Conservation (phyloP, 108 stramenopile genomes). For the Bacterosira constricta region DNA sequence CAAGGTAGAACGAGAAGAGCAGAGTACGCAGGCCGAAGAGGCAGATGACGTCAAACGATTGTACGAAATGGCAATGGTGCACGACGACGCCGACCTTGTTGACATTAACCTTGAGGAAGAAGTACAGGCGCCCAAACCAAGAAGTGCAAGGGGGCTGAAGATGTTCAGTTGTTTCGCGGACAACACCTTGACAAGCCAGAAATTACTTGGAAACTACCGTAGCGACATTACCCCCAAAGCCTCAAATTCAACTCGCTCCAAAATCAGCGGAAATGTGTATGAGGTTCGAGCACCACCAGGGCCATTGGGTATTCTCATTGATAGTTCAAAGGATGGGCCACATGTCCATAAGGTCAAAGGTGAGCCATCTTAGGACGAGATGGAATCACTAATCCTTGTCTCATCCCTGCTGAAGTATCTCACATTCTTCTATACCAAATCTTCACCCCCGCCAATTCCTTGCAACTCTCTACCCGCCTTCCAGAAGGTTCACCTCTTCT, state of each 20-base stretch:
- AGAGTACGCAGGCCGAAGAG: neutral
- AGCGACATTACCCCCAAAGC: neutral
- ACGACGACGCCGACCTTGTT: constrained; percentile 1
- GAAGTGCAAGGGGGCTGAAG: constrained; percentile 2
- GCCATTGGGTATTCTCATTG: constrained; percentile 36
- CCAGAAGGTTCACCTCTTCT: constrained; percentile 9
- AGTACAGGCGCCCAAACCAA: neutral
- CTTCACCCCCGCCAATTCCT: no score
- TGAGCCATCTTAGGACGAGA: no score
- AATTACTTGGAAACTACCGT: neutral
- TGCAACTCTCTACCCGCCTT: no score
- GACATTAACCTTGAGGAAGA: neutral
- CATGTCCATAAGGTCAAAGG: constrained; percentile 27
- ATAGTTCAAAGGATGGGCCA: constrained; percentile 26
- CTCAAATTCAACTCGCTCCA: neutral
- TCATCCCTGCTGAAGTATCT: no score
- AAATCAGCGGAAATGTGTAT: constrained; percentile 17
- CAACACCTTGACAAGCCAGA: neutral
- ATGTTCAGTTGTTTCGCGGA: constrained; percentile 28
- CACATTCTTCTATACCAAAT: no score
- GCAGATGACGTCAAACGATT: neutral
- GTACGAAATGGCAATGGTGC: neutral
- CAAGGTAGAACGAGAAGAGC: neutral
- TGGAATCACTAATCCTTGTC: no score
- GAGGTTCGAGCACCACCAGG: constrained; percentile 36